Conservation (phyloP, 2,329 filamentous ascomycete genomes). For the Venturiaceae sp. region DNA sequence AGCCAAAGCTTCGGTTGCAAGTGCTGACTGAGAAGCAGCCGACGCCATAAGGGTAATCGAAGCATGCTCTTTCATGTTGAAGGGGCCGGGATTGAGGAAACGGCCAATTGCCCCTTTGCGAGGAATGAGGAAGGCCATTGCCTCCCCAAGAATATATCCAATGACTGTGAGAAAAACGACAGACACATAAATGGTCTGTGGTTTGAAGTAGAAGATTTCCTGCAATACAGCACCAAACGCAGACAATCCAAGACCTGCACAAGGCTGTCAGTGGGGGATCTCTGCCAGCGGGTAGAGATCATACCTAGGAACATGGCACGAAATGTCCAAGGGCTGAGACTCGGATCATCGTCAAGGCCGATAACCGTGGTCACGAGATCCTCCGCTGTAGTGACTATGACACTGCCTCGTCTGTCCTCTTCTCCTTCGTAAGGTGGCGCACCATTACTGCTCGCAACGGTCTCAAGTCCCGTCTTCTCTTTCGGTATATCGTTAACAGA, state of each 20-base stretch:
- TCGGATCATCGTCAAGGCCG: constrained; percentile 8
- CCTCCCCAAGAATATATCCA: constrained; percentile 32
- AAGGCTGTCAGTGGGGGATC: background rate
- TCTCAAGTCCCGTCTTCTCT: background rate
- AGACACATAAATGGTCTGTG: constrained; percentile 34
- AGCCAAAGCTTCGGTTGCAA: constrained; percentile 9
- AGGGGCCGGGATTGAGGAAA: constrained; percentile 30
- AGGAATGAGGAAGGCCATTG: constrained; percentile 27
- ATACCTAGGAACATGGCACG: constrained; percentile 8
- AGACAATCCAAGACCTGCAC: constrained; percentile 7
- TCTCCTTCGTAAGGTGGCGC: background rate
- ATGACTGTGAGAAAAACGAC: constrained; percentile 36
- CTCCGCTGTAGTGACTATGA: background rate
- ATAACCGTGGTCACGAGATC: constrained; percentile 5
- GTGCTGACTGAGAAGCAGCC: constrained; percentile 7
- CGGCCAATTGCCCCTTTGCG: constrained; percentile 21
- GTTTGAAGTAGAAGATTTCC: constrained; percentile 39
- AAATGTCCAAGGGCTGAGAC: constrained; percentile 8
- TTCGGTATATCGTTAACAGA: background rate
- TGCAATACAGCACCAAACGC: constrained; percentile 21
- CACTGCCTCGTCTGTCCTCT: background rate
- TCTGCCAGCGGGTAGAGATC: no score
- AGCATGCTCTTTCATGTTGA: constrained; percentile 26
- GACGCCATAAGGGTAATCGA: constrained; percentile 13
- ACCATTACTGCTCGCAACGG: background rate